Conservation (phyloP, 352 stramenopile genomes). For the Phytophthora lateralis region DNA sequence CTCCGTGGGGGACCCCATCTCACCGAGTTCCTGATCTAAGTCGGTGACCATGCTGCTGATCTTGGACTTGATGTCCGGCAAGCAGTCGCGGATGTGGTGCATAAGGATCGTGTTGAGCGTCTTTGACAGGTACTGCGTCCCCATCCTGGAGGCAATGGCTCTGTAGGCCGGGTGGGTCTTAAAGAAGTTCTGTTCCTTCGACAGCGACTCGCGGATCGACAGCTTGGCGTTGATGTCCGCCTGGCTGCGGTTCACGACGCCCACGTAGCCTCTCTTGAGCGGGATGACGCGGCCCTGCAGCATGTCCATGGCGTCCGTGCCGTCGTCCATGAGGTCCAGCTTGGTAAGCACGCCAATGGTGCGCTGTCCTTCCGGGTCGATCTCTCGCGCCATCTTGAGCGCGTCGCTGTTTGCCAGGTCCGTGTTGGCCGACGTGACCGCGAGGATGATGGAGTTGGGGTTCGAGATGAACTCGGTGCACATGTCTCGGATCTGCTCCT, state of each 20-base stretch:
- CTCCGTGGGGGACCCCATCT: slow-evolving; percentile 93
- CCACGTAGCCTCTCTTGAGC: slow-evolving; percentile 97
- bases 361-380: slow-evolving; percentile 92
- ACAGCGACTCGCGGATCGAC: slow-evolving; percentile 93
- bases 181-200: slow-evolving; percentile 98
- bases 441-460: slow-evolving; percentile 99
- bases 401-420: slow-evolving; percentile 99
- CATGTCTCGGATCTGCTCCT: slow-evolving; percentile 99
- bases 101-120: slow-evolving; percentile 99
- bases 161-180: slow-evolving; percentile 96
- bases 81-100: slow-evolving; percentile 98
- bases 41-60: slow-evolving; percentile 96
- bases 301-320: slow-evolving; percentile 98
- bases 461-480: slow-evolving; percentile 98
- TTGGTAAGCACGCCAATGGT: slow-evolving; percentile 99
- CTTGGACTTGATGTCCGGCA: slow-evolving; percentile 98
- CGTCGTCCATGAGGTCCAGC: slow-evolving; percentile 99
- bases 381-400: slow-evolving; percentile 96
- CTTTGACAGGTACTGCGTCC: slow-evolving; percentile 96
- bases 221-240: slow-evolving; percentile 97
- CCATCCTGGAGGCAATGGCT: slow-evolving; percentile 93
- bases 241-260: slow-evolving; percentile 98
- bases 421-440: slow-evolving; percentile 98
- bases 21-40: slow-evolving; percentile 95
- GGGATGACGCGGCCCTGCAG: slow-evolving; percentile 97